phyloP scores from a whole-genome alignment of 495 filamentous ascomycete genomes.

The Chaetomium fimeti region DNA sequence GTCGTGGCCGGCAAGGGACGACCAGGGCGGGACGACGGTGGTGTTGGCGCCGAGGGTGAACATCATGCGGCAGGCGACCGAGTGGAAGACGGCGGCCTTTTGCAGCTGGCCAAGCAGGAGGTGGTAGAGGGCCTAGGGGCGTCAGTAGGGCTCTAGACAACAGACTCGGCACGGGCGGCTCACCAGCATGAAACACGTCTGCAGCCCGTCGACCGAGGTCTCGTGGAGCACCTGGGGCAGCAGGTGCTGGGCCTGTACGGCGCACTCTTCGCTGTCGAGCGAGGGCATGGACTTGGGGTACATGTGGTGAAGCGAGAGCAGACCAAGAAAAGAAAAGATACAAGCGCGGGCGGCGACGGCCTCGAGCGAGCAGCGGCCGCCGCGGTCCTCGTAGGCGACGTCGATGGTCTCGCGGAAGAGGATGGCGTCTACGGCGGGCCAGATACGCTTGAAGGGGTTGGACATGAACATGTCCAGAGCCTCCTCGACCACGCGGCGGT shows the following conservation, averaged over 20 bases:
- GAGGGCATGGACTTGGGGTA: slow-evolving; percentile 39
- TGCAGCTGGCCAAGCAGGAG: slow-evolving; percentile 48
- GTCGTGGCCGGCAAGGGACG: slow-evolving; percentile 3
- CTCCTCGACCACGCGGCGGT: slow-evolving; percentile 20
- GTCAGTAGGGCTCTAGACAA: not conserved
- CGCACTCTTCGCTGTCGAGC: slow-evolving; percentile 26
- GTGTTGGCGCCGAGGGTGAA: slow-evolving; percentile 51
- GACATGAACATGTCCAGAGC: slow-evolving; percentile 23
- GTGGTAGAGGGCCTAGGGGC: slow-evolving; percentile 45
- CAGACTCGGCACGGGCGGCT: not conserved
- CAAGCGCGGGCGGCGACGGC: slow-evolving; percentile 40
- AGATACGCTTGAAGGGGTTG: slow-evolving; percentile 42
- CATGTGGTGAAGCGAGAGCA: slow-evolving; percentile 32
- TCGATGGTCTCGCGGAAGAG: slow-evolving; percentile 46
- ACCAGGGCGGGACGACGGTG: slow-evolving; percentile 18
- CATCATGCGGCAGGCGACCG: slow-evolving; percentile 46
- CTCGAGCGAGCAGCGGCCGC: slow-evolving; percentile 10
- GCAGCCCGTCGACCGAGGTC: slow-evolving; percentile 41
- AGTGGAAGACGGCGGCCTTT: slow-evolving; percentile 44
- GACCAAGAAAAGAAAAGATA: slow-evolving; percentile 48
- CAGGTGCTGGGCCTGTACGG: slow-evolving; percentile 42
- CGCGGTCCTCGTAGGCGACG: slow-evolving; percentile 36
- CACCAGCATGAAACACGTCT: slow-evolving; percentile 49
- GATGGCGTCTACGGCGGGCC: slow-evolving; percentile 44
- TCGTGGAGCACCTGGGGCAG: slow-evolving; percentile 46